These are phyloP conservation scores for Daldinia sp. DNA, from an alignment of 2,329 filamentous ascomycete genomes.

Conservation along the genomic window DNA sequence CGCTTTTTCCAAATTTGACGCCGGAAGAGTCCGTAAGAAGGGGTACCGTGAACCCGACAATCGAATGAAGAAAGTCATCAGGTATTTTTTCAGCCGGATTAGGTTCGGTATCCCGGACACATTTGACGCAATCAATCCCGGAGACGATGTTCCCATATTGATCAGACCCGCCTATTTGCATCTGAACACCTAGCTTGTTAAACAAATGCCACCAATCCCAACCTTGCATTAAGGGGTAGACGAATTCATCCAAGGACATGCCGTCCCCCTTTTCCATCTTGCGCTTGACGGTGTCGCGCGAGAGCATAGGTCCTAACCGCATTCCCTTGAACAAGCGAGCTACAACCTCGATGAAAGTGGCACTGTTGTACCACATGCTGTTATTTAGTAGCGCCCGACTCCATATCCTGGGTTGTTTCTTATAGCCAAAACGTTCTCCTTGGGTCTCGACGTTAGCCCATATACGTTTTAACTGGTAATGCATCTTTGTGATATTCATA, in stretches of 20 bases:
- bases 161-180: slow-evolving; percentile 94
- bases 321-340: slow-evolving; percentile 76
- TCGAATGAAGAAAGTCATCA: slow-evolving; percentile 58
- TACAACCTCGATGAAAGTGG: slow-evolving; percentile 78
- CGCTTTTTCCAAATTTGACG: slow-evolving; percentile 92
- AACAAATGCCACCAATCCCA: slow-evolving; percentile 98
- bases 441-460: slow-evolving; percentile 77
- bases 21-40: slow-evolving; percentile 86
- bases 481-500: slow-evolving; percentile 73
- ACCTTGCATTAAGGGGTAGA: slow-evolving; percentile 90
- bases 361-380: slow-evolving; percentile 78
- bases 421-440: slow-evolving; percentile 70
- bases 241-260: slow-evolving; percentile 93
- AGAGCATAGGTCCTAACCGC: slow-evolving; percentile 85
- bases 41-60: slow-evolving; percentile 89
- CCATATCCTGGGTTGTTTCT: slow-evolving; percentile 67
- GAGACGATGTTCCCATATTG: slow-evolving; percentile 96
- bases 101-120: slow-evolving; percentile 68
- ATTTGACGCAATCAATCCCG: slow-evolving; percentile 85
- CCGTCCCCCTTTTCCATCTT: slow-evolving; percentile 87
- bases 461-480: slow-evolving; percentile 74
- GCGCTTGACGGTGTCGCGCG: slow-evolving; percentile 85
- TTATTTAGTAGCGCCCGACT: slow-evolving; percentile 80
- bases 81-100: slow-evolving; percentile 53
- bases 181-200: slow-evolving; percentile 67